phyloP scores from a whole-genome alignment of 2,329 filamentous ascomycete species.

The Salinomyces thailandicus region DNA sequence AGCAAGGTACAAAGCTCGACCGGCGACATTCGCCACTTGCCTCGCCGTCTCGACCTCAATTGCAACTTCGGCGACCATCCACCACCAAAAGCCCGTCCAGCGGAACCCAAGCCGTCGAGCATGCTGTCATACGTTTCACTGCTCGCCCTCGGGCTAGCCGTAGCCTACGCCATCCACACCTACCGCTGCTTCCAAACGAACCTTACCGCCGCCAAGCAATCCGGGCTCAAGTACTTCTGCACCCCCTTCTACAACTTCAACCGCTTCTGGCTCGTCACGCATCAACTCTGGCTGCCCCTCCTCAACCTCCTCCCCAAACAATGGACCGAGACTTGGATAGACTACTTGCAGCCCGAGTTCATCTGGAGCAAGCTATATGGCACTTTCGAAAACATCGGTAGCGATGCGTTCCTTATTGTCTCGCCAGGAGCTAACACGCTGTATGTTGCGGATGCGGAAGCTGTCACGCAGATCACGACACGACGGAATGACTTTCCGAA shows the following conservation, averaged over 20 bases:
- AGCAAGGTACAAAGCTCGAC: not conserved
- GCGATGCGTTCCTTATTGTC: conserved; percentile 55
- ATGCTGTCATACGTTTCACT: conserved; percentile 22
- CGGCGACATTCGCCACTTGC: not conserved
- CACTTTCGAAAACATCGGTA: conserved; percentile 47
- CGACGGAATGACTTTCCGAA: conserved; percentile 64
- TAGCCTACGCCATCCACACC: conserved; percentile 26
- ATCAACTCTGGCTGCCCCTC: conserved; percentile 45
- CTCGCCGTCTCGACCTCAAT: no score
- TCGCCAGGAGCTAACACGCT: conserved; percentile 45
- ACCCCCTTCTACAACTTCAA: conserved; percentile 39
- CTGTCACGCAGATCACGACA: conserved; percentile 53
- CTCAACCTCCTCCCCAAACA: conserved; percentile 45
- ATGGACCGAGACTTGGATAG: conserved; percentile 49
- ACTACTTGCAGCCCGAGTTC: conserved; percentile 53
- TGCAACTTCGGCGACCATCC: not conserved
- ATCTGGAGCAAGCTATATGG: conserved; percentile 46
- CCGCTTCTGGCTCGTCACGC: conserved; percentile 46
- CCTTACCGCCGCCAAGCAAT: conserved; percentile 35
- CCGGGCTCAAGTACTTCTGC: conserved; percentile 35
- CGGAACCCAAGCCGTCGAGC: not conserved
- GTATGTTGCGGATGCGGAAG: conserved; percentile 53
- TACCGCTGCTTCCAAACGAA: conserved; percentile 32
- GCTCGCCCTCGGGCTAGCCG: conserved; percentile 21
- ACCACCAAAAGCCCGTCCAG: not conserved